Evolutionary conservation across 148 eudicot species (phyloP), one percentile per base, ranked within the genome.

Genomic region (Spergularia marina): DNA sequence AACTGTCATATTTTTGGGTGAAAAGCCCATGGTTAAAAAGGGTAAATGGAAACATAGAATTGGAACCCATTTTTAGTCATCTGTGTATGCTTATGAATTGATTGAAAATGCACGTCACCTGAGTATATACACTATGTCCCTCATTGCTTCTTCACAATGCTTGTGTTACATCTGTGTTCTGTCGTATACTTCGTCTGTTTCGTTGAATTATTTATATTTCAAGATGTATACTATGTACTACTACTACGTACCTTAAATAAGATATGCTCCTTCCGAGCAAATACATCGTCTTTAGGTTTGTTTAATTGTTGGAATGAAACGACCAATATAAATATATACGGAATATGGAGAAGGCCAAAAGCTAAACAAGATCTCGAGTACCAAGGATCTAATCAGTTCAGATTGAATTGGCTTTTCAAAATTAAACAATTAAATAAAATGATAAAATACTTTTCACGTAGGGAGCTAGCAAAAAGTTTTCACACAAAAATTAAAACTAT

Each of bases 1-100:
- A 79, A 79, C 74, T 74, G 70, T 79, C 74, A 67, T 73, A 21
- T 77, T 15, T 79, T 65, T 55, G 76, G 66, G 64, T 67, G 72
- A 72, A 53, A n/a, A 30, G 20, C 51, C 40, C 53, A 36, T 60
- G 72, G 76, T 64, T 75, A 70, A 63, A 75, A 60, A 52, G 62
- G 70, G 57, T 62, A 30, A 15, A 15, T 70, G 58, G 25, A 70
- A 70, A 74, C 30, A 57, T 58, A 58, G 66, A 76, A 58, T 23
- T 69, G 58, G 41, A 58, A 34, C 13, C 78, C 74, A 76, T 68
- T 68, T 76, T 23, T 51, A 30, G 74, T 60, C 53, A 44, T 15
- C 56, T 20, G 36, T 41, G 6, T 53, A 44, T 67, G 71, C 18
- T 68, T 68, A 21, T 70, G n/a, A 69, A 69, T 49, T 77, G 74